Percentiles rank a stretch among this genome's conserved stretches.
Conservation (phyloP, 2,329 filamentous ascomycete species). For the Colletotrichum siamense region DNA sequence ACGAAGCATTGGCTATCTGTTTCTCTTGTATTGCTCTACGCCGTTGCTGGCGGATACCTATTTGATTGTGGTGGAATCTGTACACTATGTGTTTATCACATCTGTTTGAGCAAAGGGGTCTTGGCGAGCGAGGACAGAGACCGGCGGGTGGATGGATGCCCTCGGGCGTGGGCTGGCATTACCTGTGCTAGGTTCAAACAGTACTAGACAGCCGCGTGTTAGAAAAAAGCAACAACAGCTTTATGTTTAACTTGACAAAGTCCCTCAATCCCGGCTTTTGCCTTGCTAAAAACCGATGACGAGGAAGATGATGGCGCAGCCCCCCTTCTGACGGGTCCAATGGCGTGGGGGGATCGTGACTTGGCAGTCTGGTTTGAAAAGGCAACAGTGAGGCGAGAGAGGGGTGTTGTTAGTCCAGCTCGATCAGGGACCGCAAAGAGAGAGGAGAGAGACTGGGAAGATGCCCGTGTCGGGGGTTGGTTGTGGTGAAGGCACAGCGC, state of each 20-base stretch:
- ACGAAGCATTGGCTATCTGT: not conserved
- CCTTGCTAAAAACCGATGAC: not conserved
- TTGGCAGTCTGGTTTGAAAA: not conserved
- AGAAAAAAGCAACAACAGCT: not conserved
- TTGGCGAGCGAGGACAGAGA: not conserved
- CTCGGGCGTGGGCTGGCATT: not conserved
- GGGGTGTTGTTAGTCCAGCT: not conserved
- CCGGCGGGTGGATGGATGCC: not conserved
- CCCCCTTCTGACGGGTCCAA: not conserved
- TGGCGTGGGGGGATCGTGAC: not conserved
- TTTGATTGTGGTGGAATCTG: constrained; percentile 2
- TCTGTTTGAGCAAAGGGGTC: not conserved
- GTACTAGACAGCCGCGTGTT: not conserved
- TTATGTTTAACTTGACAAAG: not conserved
- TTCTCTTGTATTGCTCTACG: not conserved
- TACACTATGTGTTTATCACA: not conserved
- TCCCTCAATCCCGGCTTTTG: not conserved
- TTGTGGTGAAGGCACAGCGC: not conserved
- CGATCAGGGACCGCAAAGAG: not conserved
- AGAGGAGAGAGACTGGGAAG: not conserved
- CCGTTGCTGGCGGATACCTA: not conserved
- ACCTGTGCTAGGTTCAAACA: constrained; percentile 3
- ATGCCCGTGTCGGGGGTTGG: not conserved
- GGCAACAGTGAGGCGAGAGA: not conserved
- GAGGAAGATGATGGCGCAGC: not conserved